These are phyloP conservation scores for Arabidopsis suecica DNA, from an alignment of 345 rosid species.

Conservation along the genomic window DNA sequence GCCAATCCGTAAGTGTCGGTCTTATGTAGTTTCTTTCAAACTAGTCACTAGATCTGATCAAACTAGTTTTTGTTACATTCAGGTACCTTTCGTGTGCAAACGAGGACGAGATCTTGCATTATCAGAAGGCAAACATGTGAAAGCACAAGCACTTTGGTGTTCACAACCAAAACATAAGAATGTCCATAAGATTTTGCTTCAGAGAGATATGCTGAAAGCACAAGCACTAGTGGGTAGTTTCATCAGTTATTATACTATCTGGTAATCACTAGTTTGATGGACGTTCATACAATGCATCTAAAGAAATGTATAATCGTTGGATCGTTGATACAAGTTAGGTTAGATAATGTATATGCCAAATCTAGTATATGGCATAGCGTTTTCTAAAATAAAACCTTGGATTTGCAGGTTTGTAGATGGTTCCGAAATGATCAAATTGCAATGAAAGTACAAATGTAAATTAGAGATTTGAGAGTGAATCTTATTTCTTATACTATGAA, in stretches of 20 bases:
- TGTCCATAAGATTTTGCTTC: conserved; percentile 11
- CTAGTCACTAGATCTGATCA: conserved; percentile 5
- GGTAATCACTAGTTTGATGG: conserved; percentile 10
- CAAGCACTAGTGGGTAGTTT: not conserved
- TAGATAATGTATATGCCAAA: not conserved
- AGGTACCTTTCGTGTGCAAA: conserved; percentile 23
- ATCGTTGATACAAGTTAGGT: not conserved
- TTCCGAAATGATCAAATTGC: too few species aligned
- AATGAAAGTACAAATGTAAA: too few species aligned
- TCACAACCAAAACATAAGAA: conserved; percentile 7
- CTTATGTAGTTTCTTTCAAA: conserved; percentile 23
- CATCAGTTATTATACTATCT: not conserved
- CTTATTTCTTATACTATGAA: too few species aligned
- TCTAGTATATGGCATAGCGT: too few species aligned
- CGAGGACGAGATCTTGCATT: conserved; percentile 18
- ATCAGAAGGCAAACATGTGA: conserved; percentile 13
- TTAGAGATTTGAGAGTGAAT: too few species aligned
- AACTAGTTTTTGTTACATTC: not conserved
- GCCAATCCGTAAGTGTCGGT: not conserved
- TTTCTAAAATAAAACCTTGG: too few species aligned
- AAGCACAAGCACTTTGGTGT: not conserved
- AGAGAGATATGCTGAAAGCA: not conserved
- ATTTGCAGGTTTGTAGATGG: too few species aligned
- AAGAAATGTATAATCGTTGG: conserved; percentile 4
- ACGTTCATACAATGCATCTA: not conserved